These are phyloP conservation scores for Fonsecaea pedrosoi DNA, from an alignment of 2,329 filamentous ascomycete species.

Conservation along the genomic window DNA sequence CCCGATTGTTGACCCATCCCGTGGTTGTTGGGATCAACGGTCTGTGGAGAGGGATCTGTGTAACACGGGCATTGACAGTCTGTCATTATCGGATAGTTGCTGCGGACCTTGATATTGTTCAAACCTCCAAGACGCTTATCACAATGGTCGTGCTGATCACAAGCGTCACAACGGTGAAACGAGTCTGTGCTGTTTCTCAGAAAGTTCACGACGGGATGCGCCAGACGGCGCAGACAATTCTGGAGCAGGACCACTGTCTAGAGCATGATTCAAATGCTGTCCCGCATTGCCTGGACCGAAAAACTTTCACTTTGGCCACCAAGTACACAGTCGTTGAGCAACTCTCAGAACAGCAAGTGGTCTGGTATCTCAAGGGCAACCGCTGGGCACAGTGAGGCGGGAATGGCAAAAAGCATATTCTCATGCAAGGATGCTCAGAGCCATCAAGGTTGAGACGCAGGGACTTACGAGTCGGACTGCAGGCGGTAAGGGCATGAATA, in stretches of 20 bases:
- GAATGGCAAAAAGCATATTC: slow-evolving; percentile 4
- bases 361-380: neutral
- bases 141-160: neutral
- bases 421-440: slow-evolving; percentile 5
- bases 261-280: neutral
- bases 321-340: neutral
- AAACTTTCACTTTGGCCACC: neutral
- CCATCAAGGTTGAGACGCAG: slow-evolving; percentile 1
- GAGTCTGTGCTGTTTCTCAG: neutral
- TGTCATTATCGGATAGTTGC: slow-evolving; percentile 20
- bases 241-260: neutral
- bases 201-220: neutral
- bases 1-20: slow-evolving; percentile 6
- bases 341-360: neutral
- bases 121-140: neutral
- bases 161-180: neutral
- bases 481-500: neutral
- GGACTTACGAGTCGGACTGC: neutral
- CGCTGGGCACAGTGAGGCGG: neutral
- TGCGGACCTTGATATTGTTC: slow-evolving; percentile 23
- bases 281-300: neutral
- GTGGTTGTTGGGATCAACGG: slow-evolving; percentile 19
- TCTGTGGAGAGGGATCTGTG: neutral
- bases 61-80: slow-evolving; percentile 9
- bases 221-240: neutral